Evolutionary conservation across 495 filamentous ascomycete species (phyloP), one percentile per base, ranked within the genome.

Genomic region (Melanomma pulvis-pyrius): DNA sequence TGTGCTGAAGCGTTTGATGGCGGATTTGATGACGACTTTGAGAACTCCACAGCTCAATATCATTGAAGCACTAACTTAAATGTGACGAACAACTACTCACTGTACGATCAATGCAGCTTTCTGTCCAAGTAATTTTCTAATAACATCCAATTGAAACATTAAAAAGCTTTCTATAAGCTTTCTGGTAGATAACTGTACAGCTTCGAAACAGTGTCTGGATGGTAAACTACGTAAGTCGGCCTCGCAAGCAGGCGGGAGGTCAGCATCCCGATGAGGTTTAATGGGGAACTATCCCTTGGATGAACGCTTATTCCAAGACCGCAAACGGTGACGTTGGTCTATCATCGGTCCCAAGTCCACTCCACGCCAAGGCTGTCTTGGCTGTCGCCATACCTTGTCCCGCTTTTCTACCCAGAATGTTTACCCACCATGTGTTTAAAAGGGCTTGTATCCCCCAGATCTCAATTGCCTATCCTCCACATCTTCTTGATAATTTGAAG

Each of bases 381-480:
- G 63, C 56, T 53, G 19, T 67, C 63, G 63, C 63, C 63, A 59
- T 54, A 60, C 3, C 28, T 15, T 51, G 44, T 24, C 55, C 47
- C n/a, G 54, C 54, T 28, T 59, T 46, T n/a, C 17, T 19, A 9
- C 46, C 34, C 9, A 12, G 30, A 1, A 19, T 9, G n/a, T 29
- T 25, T 53, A 13, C 13, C 32, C 13, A 44, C 8, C 39, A 44
- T 44, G 39, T 44, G 13, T 17, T 36, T 68, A 48, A 63, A 59
- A 68, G 44, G 32, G 53, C 65, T 68, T 30, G 49, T 53, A 2
- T 57, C 49, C 51, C 59, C 59, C 28, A 22, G 29, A 44, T 62
- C 51, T 61, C 41, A 39, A 58, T 57, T 36, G 39, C 52, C 59
- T 68, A 29, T 67, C 59, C n/a, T n/a, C n/a, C n/a, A n/a, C n/a